Base-by-base conservation (phyloP, 345 rosid genomes). In the Linum trigynum region DNA sequence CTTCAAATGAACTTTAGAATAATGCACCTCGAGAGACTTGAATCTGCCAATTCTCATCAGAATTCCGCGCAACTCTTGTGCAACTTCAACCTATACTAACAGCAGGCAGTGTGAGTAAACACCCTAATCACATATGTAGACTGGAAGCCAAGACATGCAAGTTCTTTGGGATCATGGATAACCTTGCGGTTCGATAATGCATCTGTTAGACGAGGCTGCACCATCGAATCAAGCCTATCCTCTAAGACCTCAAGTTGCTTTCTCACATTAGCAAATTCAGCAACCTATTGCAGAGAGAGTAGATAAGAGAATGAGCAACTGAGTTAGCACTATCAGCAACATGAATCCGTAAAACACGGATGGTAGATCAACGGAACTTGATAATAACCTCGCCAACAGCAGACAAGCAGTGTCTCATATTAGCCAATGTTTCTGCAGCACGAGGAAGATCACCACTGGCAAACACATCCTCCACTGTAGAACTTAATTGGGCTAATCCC, bases 391-490 rank as follows among this genome's bases (percentile, higher is more conserved):
- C 99, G 15, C 99, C 99, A 12, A 94, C 97, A 63, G 97, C 99
- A 73, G 99, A 86, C 75, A 94, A 72, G 77, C 99, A 94, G 80
- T 88, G 96, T 79, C 92, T 86, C 99, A 94, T 94, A 78, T 86
- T 90, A 66, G 99, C 92, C 87, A 94, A 83, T 67, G 99, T 94
- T 75, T 94, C 97, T 12, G 99, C 99, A 55, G 99, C 99, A 39
- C 88, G 90, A 63, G 97, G 95, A 83, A 94, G 96, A 80, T 94
- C 99, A 2, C 99, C 96, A 11, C 96, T 90, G 45, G 95, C 89
- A 75, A 94, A 94, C 12, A 94, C 97, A 82, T 88, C 97, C 82
- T 94, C 99, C 50, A 94, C 99, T 0, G 97, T 94, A 7, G 95
- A 89, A 75, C 97, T 90, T 67, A 94, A 77, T 77, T 94, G 96